Evolutionary conservation across 768 basidiomycete genomes (phyloP).

Genomic region (Trametes villosa): DNA sequence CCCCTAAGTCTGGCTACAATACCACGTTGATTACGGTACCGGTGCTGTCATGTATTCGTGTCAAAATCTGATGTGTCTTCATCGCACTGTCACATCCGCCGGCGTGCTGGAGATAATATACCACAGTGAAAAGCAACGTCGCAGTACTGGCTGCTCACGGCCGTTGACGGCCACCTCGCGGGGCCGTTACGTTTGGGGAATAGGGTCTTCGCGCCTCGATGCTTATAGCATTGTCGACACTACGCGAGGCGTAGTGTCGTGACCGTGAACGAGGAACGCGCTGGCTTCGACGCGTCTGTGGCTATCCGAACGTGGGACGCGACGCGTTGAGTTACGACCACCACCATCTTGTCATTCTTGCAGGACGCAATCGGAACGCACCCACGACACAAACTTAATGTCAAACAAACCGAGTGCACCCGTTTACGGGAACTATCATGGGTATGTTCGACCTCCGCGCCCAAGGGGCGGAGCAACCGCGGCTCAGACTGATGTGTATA

Average conservation of each 20-base stretch:
- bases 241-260: no score
- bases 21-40: conserved; percentile 23
- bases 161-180: no score
- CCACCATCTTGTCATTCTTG: background rate
- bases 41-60: conserved; percentile 17
- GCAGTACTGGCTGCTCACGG: no score
- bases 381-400: background rate
- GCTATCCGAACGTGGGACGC: no score
- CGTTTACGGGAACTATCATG: conserved; percentile 76
- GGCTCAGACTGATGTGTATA: conserved; percentile 6
- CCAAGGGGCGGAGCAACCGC: background rate
- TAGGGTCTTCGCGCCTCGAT: no score
- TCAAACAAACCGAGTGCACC: conserved; percentile 31
- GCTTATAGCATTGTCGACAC: no score
- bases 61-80: conserved; percentile 13
- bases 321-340: no score
- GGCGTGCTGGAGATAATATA: background rate
- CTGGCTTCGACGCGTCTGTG: no score
- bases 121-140: no score
- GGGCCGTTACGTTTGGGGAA: no score
- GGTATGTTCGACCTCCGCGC: conserved; percentile 40
- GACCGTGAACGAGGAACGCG: no score
- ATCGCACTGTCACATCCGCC: background rate
- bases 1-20: conserved; percentile 26
- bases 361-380: background rate